These are phyloP conservation scores for Sporothrix pseudoabietina DNA, from an alignment of 2,329 filamentous ascomycete genomes.

Conservation along the genomic window DNA sequence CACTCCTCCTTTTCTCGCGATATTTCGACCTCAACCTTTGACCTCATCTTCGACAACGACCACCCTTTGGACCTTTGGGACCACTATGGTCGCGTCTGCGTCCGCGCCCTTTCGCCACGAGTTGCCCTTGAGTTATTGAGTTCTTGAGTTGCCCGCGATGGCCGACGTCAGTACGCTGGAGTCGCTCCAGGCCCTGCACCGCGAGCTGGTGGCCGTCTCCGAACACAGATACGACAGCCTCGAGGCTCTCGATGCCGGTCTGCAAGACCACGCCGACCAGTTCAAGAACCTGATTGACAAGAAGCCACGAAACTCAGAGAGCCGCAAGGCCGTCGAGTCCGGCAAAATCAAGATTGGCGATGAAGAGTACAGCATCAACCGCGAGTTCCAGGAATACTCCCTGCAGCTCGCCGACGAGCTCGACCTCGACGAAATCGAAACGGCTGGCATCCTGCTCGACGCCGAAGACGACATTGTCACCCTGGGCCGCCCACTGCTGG, in stretches of 20 bases:
- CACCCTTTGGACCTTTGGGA: neutral
- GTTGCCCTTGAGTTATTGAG: slow-evolving; percentile 7
- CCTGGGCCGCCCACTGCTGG: slow-evolving; percentile 71
- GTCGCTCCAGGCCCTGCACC: slow-evolving; percentile 79
- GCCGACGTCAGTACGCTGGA: slow-evolving; percentile 72
- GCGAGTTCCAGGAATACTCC: slow-evolving; percentile 81
- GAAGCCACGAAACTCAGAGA: slow-evolving; percentile 71
- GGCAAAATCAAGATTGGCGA: slow-evolving; percentile 74
- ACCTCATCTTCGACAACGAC: neutral
- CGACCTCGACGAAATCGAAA: slow-evolving; percentile 85
- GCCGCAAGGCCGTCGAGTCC: slow-evolving; percentile 69
- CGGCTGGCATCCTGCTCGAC: slow-evolving; percentile 74
- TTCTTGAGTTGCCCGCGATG: slow-evolving; percentile 55
- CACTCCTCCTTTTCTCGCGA: neutral
- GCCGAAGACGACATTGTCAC: slow-evolving; percentile 68
- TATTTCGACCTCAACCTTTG: neutral
- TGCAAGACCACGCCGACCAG: slow-evolving; percentile 67
- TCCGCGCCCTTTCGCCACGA: slow-evolving; percentile 24
- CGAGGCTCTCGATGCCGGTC: slow-evolving; percentile 68
- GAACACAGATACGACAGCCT: slow-evolving; percentile 64
- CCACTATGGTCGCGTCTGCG: slow-evolving; percentile 33
- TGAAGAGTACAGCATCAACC: slow-evolving; percentile 77
- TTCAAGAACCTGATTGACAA: slow-evolving; percentile 76
- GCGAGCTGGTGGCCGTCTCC: slow-evolving; percentile 76
- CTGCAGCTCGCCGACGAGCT: slow-evolving; percentile 84